These are phyloP conservation scores for Apophysomyces variabilis DNA, from an alignment of 371 early-diverging fungal species.

Conservation along the genomic window DNA sequence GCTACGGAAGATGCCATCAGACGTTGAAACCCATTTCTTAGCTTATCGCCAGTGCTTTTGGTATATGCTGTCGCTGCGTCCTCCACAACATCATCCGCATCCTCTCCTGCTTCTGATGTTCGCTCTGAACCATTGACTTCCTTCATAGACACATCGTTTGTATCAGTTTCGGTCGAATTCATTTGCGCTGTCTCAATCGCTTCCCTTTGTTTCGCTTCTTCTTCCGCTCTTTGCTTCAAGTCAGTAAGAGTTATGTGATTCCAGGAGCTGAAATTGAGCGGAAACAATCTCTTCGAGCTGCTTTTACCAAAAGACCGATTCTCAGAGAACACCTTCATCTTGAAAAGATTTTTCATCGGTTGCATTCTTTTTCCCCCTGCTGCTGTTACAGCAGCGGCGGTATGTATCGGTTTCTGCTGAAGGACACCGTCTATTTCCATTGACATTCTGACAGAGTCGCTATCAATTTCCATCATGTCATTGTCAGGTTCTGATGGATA, in stretches of 20 bases:
- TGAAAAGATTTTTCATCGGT: conserved; percentile 23
- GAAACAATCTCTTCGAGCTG: conserved; percentile 7
- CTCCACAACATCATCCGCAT: conserved; percentile 15
- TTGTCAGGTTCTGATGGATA: neutral
- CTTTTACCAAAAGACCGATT: conserved; percentile 1
- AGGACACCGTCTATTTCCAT: neutral
- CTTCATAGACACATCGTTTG: neutral
- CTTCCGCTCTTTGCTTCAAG: conserved; percentile 22
- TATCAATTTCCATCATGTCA: neutral
- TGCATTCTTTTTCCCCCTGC: conserved; percentile 21
- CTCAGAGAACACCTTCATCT: conserved; percentile 23
- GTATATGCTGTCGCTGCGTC: conserved; percentile 12
- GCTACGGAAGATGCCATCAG: neutral
- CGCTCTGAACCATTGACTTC: neutral
- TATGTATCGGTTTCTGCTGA: conserved; percentile 15
- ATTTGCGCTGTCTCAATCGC: neutral
- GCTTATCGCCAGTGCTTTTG: neutral
- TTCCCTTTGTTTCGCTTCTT: conserved; percentile 25
- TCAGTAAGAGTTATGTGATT: neutral
- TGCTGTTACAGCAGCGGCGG: conserved; percentile 23
- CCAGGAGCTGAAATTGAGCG: neutral
- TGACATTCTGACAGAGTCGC: neutral
- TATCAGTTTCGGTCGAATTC: neutral
- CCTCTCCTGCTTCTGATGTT: conserved; percentile 10
- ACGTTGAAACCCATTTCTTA: neutral